phyloP scores from a whole-genome alignment of 768 basidiomycete genomes.

The Kwoniella heveanensis region DNA sequence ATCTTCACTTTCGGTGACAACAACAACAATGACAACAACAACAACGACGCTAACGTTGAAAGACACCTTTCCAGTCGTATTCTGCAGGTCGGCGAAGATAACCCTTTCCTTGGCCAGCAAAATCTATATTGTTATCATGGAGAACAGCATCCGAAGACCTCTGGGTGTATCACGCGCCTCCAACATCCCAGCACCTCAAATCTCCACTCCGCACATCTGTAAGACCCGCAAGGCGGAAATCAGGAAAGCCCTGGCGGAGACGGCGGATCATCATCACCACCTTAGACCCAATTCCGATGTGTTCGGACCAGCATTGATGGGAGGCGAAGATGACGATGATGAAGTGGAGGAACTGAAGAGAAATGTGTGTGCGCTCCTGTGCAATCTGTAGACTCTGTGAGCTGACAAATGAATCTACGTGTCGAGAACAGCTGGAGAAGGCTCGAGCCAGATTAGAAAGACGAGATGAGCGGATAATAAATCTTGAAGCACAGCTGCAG shows the following conservation, averaged over 20 bases:
- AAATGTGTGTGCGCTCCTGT: conserved; percentile 10
- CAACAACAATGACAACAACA: conserved; percentile 6
- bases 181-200: background rate
- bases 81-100: too few species aligned
- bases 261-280: background rate
- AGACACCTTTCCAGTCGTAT: too few species aligned
- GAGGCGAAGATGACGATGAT: conserved; percentile 61
- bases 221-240: background rate
- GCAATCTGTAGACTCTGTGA: background rate
- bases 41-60: background rate
- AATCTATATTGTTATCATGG: background rate
- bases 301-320: background rate
- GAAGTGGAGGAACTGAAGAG: conserved; percentile 62
- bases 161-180: background rate
- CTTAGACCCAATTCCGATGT: too few species aligned
- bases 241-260: background rate
- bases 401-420: background rate
- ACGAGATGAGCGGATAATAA: conserved; percentile 31
- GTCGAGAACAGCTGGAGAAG: conserved; percentile 26
- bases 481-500: background rate
- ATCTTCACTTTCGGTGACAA: conserved; percentile 1
- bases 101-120: too few species aligned
- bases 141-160: background rate
- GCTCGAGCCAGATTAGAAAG: conserved; percentile 28
- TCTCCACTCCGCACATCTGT: background rate